These are phyloP conservation scores for Asterochloris erici DNA, from an alignment of 139 green algal species.

Conservation along the genomic window DNA sequence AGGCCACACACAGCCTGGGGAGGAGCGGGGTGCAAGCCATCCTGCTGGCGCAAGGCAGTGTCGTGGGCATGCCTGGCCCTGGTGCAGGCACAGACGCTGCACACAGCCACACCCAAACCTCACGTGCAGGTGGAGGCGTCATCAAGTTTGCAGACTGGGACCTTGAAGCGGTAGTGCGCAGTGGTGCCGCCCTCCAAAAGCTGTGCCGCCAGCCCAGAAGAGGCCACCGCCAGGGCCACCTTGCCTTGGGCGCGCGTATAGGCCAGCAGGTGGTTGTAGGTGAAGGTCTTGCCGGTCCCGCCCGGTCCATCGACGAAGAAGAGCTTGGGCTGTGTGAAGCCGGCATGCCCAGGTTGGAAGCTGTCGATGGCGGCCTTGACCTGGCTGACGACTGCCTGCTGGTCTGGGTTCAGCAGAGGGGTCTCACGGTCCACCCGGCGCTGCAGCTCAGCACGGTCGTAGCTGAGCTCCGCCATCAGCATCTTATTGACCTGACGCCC, in stretches of 20 bases:
- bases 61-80: too few relatives aligned
- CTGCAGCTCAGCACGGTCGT: too few relatives aligned
- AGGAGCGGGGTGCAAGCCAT: too few relatives aligned
- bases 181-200: constrained; percentile 25
- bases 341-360: background rate
- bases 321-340: background rate
- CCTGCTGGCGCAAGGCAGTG: too few relatives aligned
- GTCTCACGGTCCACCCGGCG: too few relatives aligned
- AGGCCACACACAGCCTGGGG: too few relatives aligned
- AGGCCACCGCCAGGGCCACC: constrained; percentile 21
- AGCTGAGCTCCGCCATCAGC: too few relatives aligned
- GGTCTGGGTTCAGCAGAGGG: too few relatives aligned
- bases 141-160: constrained; percentile 11
- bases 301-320: constrained; percentile 24
- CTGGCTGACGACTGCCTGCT: too few relatives aligned
- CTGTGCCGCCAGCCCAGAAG: constrained; percentile 26
- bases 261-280: constrained; percentile 16
- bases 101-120: background rate
- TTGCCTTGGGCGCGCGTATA: background rate
- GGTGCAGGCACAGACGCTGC: too few relatives aligned
- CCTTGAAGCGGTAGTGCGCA: constrained; percentile 29
- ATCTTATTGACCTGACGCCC: too few relatives aligned
- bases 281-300: constrained; percentile 25
- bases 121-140: constrained; percentile 15
- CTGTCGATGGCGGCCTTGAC: too few relatives aligned